Evolutionary conservation across 106 monocot genomes (phyloP), one percentile per base, ranked within the genome.

Genomic region (Amphibolis antarctica): DNA sequence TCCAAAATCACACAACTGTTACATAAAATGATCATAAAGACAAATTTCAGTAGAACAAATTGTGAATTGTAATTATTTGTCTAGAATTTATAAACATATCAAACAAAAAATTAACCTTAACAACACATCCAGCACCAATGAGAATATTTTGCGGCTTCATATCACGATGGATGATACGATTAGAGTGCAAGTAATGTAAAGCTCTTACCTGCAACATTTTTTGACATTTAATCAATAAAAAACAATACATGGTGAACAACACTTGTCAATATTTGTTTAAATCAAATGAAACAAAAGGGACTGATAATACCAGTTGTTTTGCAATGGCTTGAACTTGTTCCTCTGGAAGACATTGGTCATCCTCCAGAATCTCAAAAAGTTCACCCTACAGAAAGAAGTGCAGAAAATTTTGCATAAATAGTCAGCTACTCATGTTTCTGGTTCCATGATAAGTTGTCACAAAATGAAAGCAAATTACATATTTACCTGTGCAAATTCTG

Each of bases 61-160:
- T 27, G 4, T 26, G 56, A 57, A 14, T 15, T 57, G 28, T 4
- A 57, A n/a, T 57, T 26, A 14, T 3, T 26, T 28, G 27, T 57
- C 29, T 10, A 57, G 6, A 15, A 14, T 26, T 28, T 12, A 28
- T 28, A 13, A 6, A 0, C 5, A 17, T 13, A 17, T 1, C 12
- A 23, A 27, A 12, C 23, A 10, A 15, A 56, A 64, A 59, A 46
- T 27, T 66, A 42, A 98, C 96, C 96, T 98, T 98, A 47, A 98
- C 90, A 74, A 98, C 72, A 61, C 86, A 98, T 69, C 86, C 90
- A 46, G 90, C 74, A 12, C 90, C 83, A 66, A 90, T 90, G 53
- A 98, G 86, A 49, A 98, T 98, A 64, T 98, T 98, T 71, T 98
- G 90, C 17, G 96, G 96, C 68, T 98, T 98, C 96, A 98, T 98